Percentiles rank a stretch among this genome's conserved stretches.
phyloP scores from a whole-genome alignment of 441 rosid species.

The Erodium chrysanthum region DNA sequence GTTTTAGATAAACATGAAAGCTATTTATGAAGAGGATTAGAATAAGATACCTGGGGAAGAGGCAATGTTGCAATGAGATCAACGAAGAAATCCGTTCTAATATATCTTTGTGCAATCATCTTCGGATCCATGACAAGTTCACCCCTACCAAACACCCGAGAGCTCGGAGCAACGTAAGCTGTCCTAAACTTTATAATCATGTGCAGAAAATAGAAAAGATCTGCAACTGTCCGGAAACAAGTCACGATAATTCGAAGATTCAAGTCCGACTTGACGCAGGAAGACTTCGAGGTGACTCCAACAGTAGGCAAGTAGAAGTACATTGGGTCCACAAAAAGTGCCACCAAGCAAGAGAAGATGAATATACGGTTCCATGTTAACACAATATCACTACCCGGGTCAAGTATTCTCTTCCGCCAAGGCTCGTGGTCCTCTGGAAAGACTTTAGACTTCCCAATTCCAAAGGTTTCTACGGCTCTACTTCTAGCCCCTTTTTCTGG shows the following conservation, averaged over 20 bases:
- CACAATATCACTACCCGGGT: slow-evolving; percentile 76
- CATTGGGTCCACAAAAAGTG: slow-evolving; percentile 81
- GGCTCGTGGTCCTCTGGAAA: slow-evolving; percentile 33
- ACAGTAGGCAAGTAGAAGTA: slow-evolving; percentile 69
- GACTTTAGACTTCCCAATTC: slow-evolving; percentile 34
- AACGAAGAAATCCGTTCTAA: slow-evolving; percentile 68
- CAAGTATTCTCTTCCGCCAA: slow-evolving; percentile 66
- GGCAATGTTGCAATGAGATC: slow-evolving; percentile 93
- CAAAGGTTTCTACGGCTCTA: slow-evolving; percentile 35
- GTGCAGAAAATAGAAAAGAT: slow-evolving; percentile 75
- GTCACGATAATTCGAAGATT: slow-evolving; percentile 51
- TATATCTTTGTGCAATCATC: slow-evolving; percentile 60
- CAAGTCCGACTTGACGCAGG: slow-evolving; percentile 56
- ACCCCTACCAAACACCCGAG: slow-evolving; percentile 90
- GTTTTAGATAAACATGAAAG: background rate
- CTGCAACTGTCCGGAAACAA: slow-evolving; percentile 65
- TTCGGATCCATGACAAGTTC: slow-evolving; percentile 87
- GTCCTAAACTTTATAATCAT: slow-evolving; percentile 80
- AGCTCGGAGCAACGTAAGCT: slow-evolving; percentile 70
- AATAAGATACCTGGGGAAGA: slow-evolving; percentile 67
- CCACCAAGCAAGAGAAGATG: slow-evolving; percentile 62
- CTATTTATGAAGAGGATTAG: background rate
- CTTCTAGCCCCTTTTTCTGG: slow-evolving; percentile 40
- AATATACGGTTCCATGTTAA: slow-evolving; percentile 76
- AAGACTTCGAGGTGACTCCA: slow-evolving; percentile 28